Conservation (phyloP, 139 green algal genomes). For the Tetraselmis chui region DNA sequence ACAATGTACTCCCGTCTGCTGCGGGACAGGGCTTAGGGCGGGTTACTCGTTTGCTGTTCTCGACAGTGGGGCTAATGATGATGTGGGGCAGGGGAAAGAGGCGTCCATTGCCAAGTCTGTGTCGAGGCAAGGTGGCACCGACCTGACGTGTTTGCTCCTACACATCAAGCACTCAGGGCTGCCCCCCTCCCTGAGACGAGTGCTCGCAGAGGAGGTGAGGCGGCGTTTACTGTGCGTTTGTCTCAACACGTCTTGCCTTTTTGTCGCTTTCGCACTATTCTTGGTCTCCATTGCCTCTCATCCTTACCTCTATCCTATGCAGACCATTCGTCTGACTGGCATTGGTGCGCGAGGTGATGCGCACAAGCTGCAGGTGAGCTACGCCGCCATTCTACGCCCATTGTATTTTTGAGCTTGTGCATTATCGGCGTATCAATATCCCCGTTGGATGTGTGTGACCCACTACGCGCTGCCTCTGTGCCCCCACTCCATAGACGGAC, state of each 20-base stretch:
- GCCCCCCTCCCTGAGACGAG: conserved; percentile 14
- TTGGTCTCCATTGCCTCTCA: no score
- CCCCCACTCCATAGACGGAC: neutral
- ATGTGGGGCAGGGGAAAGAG: neutral
- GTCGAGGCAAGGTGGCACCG: neutral
- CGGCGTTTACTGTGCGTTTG: neutral
- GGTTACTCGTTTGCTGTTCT: no score
- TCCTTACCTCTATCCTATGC: no score
- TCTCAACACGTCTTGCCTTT: neutral
- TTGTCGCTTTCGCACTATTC: no score
- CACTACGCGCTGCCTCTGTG: no score
- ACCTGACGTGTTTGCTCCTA: conserved; percentile 28
- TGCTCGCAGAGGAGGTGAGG: conserved; percentile 22
- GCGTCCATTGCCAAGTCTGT: neutral
- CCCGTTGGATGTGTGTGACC: no score
- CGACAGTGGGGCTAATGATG: no score
- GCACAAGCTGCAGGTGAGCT: neutral
- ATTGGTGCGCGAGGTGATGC: neutral
- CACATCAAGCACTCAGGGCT: conserved; percentile 27
- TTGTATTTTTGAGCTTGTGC: no score
- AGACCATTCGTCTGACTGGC: neutral
- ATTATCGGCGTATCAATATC: no score
- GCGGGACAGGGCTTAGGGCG: no score
- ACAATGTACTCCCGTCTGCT: no score
- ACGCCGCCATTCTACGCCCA: neutral